Evolutionary conservation across 805 yeast species (phyloP).

Genomic region (Kurtzmaniella fragi): DNA sequence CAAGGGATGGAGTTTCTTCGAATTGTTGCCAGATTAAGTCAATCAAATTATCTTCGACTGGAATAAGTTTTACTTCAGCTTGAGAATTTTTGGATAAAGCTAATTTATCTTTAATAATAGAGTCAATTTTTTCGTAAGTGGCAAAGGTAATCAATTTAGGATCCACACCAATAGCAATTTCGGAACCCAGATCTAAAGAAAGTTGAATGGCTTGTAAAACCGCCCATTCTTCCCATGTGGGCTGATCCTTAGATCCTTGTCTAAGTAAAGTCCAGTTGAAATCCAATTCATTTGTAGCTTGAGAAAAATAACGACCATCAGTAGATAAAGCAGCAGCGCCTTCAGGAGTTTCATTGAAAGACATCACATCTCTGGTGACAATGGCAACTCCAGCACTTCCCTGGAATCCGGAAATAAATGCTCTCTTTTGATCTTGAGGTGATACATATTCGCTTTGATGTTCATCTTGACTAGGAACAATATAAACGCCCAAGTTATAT

Average conservation of each 20-base stretch:
- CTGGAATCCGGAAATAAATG: conserved; percentile 53
- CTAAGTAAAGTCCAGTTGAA: conserved; percentile 54
- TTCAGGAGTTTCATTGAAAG: conserved; percentile 49
- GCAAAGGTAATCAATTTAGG: conserved; percentile 43
- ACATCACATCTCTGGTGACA: conserved; percentile 48
- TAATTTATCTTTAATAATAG: conserved; percentile 22
- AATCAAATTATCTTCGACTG: conserved; percentile 58
- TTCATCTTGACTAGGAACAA: conserved; percentile 58
- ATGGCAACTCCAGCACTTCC: conserved; percentile 62
- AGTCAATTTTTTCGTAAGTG: conserved; percentile 26
- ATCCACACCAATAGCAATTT: conserved; percentile 41
- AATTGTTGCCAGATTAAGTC: conserved; percentile 69
- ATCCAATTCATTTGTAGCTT: conserved; percentile 54
- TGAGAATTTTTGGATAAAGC: conserved; percentile 12
- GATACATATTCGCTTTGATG: conserved; percentile 63
- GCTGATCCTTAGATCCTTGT: conserved; percentile 46
- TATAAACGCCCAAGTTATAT: conserved; percentile 46
- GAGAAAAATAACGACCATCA: conserved; percentile 58
- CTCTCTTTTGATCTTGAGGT: conserved; percentile 48
- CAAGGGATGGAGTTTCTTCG: conserved; percentile 54
- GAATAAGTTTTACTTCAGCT: conserved; percentile 37
- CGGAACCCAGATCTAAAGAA: conserved; percentile 42
- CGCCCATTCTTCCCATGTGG: conserved; percentile 57
- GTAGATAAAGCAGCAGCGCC: conserved; percentile 54
- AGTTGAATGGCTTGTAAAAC: conserved; percentile 45